These are phyloP conservation scores for Hippophae gyantsensis DNA, from an alignment of 306 rosid genomes.

Conservation along the genomic window DNA sequence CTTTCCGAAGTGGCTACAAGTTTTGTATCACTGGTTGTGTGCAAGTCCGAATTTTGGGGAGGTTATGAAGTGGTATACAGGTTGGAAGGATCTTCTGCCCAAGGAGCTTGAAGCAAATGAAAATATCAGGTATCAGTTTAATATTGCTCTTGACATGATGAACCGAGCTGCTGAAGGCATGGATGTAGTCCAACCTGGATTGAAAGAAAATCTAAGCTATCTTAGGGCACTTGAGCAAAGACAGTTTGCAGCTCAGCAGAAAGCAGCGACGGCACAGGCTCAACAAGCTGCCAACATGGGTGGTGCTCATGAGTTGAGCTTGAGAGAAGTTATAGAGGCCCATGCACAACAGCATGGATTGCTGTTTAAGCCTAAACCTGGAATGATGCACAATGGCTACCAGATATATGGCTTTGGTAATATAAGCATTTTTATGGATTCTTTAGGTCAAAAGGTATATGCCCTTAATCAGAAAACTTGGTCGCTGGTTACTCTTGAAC, in stretches of 20 bases:
- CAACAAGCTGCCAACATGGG: slow-evolving; percentile 54
- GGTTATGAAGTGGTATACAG: slow-evolving; percentile 74
- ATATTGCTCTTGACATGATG: slow-evolving; percentile 86
- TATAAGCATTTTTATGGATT: slow-evolving; percentile 59
- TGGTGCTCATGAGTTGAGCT: slow-evolving; percentile 53
- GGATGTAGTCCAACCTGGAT: slow-evolving; percentile 87
- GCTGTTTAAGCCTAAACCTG: slow-evolving; percentile 68
- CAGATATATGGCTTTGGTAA: slow-evolving; percentile 80
- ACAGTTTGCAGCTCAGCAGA: slow-evolving; percentile 89
- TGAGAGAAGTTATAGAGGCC: slow-evolving; percentile 76
- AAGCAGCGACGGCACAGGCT: slow-evolving; percentile 58
- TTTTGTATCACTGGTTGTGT: slow-evolving; percentile 74
- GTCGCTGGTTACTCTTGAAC: slow-evolving; percentile 63
- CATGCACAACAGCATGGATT: slow-evolving; percentile 68
- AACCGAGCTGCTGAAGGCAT: slow-evolving; percentile 74
- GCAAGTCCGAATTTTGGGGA: slow-evolving; percentile 78
- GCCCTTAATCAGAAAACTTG: slow-evolving; percentile 66
- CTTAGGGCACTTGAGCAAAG: slow-evolving; percentile 71
- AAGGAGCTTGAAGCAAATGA: slow-evolving; percentile 75
- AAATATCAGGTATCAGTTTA: slow-evolving; percentile 60
- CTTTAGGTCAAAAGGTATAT: slow-evolving; percentile 52
- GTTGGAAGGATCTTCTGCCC: slow-evolving; percentile 86
- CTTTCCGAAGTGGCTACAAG: slow-evolving; percentile 83
- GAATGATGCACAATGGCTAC: slow-evolving; percentile 68
- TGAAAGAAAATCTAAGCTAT: slow-evolving; percentile 73